phyloP scores from a whole-genome alignment of 768 basidiomycete genomes.

The Amanita molliuscula region DNA sequence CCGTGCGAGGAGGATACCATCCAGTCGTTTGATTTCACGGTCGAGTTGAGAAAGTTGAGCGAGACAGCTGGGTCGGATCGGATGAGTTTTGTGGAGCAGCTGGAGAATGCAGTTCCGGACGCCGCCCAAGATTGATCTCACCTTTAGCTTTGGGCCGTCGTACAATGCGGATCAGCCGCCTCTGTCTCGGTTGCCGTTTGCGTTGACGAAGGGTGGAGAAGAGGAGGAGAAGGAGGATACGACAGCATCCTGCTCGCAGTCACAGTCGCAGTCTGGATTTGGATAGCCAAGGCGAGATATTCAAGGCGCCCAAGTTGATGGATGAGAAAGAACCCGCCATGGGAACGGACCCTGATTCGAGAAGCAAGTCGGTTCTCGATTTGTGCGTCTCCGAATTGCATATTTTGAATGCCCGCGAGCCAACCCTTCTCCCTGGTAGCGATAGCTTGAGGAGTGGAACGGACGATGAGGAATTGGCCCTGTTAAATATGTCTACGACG shows the following conservation, averaged over 20 bases:
- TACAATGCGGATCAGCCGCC: conserved; percentile 30
- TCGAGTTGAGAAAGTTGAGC: conserved; percentile 59
- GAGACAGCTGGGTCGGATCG: conserved; percentile 62
- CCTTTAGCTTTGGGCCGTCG: conserved; percentile 29
- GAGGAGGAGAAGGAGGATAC: conserved; percentile 2
- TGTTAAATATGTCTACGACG: conserved; percentile 17
- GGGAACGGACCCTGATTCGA: conserved; percentile 7
- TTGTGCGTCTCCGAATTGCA: conserved; percentile 15
- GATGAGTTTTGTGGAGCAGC: conserved; percentile 70
- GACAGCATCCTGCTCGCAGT: background rate
- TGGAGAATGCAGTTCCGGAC: conserved; percentile 75
- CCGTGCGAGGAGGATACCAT: conserved; percentile 58
- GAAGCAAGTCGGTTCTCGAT: conserved; percentile 14
- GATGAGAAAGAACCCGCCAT: conserved; percentile 21
- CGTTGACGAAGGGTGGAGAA: conserved; percentile 7
- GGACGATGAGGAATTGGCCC: conserved; percentile 11
- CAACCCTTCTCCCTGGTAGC: conserved; percentile 28
- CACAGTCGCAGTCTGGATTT: conserved; percentile 6
- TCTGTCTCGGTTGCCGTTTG: conserved; percentile 37
- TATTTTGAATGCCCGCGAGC: conserved; percentile 24
- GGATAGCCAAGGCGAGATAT: conserved; percentile 6
- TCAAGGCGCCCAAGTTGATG: conserved; percentile 12
- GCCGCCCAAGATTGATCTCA: conserved; percentile 57
- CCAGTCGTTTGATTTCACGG: conserved; percentile 79
- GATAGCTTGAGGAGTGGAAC: conserved; percentile 24